These are phyloP conservation scores for Oxytropis ochrocephala DNA, from an alignment of 306 rosid genomes.

Conservation along the genomic window DNA sequence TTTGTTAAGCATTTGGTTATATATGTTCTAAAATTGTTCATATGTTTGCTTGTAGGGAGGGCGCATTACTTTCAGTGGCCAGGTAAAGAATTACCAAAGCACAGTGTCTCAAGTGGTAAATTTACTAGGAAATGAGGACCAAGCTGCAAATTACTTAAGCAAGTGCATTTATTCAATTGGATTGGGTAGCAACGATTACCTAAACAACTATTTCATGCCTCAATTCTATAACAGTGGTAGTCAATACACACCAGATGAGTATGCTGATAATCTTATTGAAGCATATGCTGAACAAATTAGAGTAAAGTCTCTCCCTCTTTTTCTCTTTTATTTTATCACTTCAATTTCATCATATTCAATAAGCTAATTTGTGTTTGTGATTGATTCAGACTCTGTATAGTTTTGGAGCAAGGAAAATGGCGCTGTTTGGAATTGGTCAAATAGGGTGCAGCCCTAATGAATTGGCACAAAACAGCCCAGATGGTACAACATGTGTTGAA, in stretches of 20 bases:
- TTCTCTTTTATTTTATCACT: neutral
- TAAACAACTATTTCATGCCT: slow-evolving; percentile 95
- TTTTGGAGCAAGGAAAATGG: slow-evolving; percentile 87
- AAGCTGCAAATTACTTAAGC: slow-evolving; percentile 61
- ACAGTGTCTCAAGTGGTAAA: slow-evolving; percentile 70
- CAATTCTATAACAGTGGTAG: slow-evolving; percentile 43
- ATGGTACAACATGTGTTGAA: slow-evolving; percentile 67
- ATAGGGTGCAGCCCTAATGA: slow-evolving; percentile 85
- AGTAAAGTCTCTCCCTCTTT: slow-evolving; percentile 32
- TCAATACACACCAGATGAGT: slow-evolving; percentile 56
- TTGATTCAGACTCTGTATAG: slow-evolving; percentile 45
- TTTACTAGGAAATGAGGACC: slow-evolving; percentile 53
- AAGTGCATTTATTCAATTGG: slow-evolving; percentile 84
- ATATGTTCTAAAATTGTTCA: neutral
- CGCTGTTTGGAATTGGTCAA: slow-evolving; percentile 74
- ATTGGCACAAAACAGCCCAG: slow-evolving; percentile 65
- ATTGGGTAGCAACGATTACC: slow-evolving; percentile 89
- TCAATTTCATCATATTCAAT: neutral
- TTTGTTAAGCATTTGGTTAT: neutral
- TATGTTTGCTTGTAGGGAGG: slow-evolving; percentile 57
- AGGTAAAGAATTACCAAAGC: slow-evolving; percentile 60
- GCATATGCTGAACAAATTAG: slow-evolving; percentile 44
- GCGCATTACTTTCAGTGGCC: slow-evolving; percentile 66
- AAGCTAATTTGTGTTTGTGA: neutral
- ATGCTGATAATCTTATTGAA: slow-evolving; percentile 57